Conservation (phyloP, 305 asterid genomes). For the Withania somnifera region DNA sequence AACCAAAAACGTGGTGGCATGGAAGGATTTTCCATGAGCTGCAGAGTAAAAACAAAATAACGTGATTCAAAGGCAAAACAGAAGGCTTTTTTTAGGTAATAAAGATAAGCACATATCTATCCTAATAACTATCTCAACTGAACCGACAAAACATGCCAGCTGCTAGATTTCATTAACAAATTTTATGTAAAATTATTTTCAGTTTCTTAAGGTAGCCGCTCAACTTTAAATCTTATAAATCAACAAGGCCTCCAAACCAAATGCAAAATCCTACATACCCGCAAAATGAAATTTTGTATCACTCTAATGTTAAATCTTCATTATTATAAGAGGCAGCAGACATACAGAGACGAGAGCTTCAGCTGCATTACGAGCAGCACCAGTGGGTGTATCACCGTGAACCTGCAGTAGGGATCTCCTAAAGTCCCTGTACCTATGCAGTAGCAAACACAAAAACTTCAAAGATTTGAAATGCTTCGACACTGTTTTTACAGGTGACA, state of each 20-base stretch:
- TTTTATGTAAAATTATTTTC: neutral
- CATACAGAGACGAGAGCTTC: slow-evolving; percentile 76
- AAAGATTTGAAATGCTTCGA: neutral
- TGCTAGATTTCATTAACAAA: neutral
- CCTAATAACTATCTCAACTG: neutral
- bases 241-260: neutral
- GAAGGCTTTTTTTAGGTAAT: neutral
- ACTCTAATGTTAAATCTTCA: neutral
- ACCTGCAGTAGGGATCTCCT: slow-evolving; percentile 74
- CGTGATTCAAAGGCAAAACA: slow-evolving; percentile 2
- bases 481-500: neutral
- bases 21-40: slow-evolving; percentile 92
- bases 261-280: neutral
- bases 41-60: slow-evolving; percentile 19
- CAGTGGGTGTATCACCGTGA: slow-evolving; percentile 41
- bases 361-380: slow-evolving; percentile 65
- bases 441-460: neutral
- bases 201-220: neutral
- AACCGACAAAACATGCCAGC: neutral
- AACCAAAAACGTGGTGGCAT: slow-evolving; percentile 91
- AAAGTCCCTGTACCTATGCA: slow-evolving; percentile 78
- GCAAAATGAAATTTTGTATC: neutral
- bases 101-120: neutral
- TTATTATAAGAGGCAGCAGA: slow-evolving; percentile 1
- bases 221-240: neutral